Conservation (phyloP, 192 early-diverging fungal species). For the Pilobolus umbonatus region DNA sequence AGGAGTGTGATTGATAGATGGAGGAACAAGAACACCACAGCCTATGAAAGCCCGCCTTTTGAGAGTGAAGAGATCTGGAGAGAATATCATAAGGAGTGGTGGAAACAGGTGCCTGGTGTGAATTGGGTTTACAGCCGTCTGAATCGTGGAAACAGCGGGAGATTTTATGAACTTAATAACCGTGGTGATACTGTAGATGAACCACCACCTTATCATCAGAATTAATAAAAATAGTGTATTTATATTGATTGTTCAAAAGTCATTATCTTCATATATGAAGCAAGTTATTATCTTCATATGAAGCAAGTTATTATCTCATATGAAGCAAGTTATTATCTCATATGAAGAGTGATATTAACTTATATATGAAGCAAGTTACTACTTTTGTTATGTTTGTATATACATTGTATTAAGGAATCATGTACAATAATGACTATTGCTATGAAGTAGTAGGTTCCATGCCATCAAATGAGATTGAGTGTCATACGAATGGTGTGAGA, state of each 20-base stretch:
- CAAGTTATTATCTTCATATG: no score
- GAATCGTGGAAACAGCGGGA: background rate
- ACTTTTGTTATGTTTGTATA: background rate
- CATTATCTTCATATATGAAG: no score
- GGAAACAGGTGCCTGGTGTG: constrained; percentile 16
- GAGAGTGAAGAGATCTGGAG: constrained; percentile 18
- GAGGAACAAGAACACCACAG: constrained; percentile 13
- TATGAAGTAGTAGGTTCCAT: background rate
- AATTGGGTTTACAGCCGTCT: constrained; percentile 14
- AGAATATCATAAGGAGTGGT: background rate
- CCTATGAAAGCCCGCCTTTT: background rate
- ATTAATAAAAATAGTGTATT: no score
- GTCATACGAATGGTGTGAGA: background rate
- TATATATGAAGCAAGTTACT: background rate
- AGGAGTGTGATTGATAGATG: constrained; percentile 21
- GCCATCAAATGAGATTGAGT: background rate
- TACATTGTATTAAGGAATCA: no score
- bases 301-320: no score
- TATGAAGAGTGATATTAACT: no score
- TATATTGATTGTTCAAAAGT: no score
- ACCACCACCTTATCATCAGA: constrained; percentile 20
- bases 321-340: no score
- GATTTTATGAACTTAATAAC: constrained; percentile 6
- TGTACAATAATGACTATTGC: constrained; percentile 4
- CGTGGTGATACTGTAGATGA: constrained; percentile 5